These are phyloP conservation scores for Tolypocladium ovalisporum DNA, from an alignment of 2,329 filamentous ascomycete species.

Conservation along the genomic window DNA sequence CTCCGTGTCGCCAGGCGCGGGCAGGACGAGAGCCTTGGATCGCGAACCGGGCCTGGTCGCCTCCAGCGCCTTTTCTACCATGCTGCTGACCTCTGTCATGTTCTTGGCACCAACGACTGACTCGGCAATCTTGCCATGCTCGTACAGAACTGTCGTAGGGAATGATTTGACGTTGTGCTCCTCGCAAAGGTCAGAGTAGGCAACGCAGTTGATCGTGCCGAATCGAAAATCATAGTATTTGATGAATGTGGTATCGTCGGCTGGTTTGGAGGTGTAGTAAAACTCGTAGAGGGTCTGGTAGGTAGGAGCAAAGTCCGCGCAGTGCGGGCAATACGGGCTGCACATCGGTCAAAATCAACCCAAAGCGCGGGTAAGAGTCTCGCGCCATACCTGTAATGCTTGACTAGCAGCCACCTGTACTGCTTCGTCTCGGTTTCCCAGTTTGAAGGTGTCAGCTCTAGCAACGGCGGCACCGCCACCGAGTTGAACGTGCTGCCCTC, in stretches of 20 bases:
- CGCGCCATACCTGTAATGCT: conserved; percentile 53
- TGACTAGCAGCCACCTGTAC: conserved; percentile 42
- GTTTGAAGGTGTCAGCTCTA: conserved; percentile 46
- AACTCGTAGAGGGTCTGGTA: conserved; percentile 93
- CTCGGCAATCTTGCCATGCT: conserved; percentile 61
- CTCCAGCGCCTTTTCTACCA: conserved; percentile 70
- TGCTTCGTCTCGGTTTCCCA: conserved; percentile 45
- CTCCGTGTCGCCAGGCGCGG: conserved; percentile 55
- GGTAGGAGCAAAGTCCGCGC: conserved; percentile 66
- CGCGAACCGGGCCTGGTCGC: conserved; percentile 70
- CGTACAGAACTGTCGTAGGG: conserved; percentile 70
- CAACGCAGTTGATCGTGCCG: conserved; percentile 73
- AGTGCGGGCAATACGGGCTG: conserved; percentile 59
- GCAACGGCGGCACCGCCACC: conserved; percentile 53
- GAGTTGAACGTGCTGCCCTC: conserved; percentile 54
- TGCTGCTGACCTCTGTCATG: conserved; percentile 53
- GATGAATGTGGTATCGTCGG: conserved; percentile 53
- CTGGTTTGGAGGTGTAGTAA: conserved; percentile 76
- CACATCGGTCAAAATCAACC: conserved; percentile 14
- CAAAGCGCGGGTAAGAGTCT: background rate
- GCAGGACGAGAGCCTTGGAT: conserved; percentile 55
- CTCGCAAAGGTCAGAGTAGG: conserved; percentile 67
- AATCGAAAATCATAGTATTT: conserved; percentile 86
- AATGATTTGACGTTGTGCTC: conserved; percentile 57
- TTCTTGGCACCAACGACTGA: conserved; percentile 55